phyloP scores from a whole-genome alignment of 1,139 yeast species.

The Yamadazyma jaroonii region DNA sequence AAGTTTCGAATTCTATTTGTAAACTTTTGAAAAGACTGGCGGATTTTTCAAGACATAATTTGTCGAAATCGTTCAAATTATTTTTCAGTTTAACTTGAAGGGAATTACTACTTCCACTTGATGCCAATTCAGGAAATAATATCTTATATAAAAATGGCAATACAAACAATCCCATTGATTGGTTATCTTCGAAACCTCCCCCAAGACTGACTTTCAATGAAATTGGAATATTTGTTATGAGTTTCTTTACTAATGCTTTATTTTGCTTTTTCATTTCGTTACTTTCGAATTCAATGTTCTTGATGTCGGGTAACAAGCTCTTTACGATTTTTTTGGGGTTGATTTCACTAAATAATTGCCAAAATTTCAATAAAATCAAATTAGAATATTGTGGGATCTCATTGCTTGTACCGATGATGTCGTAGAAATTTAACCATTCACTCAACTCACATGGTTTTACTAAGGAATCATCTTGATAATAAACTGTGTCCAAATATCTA shows the following conservation, averaged over 20 bases:
- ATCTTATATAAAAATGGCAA: constrained; percentile 49
- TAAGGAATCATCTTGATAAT: constrained; percentile 65
- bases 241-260: constrained; percentile 21
- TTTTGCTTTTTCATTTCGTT: constrained; percentile 31
- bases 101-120: constrained; percentile 15
- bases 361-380: constrained; percentile 60
- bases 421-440: constrained; percentile 79
- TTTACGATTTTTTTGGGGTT: constrained; percentile 28
- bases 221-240: constrained; percentile 29
- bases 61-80: constrained; percentile 23
- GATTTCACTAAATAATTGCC: constrained; percentile 64
- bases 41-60: constrained; percentile 24
- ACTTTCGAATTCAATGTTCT: constrained; percentile 44
- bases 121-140: constrained; percentile 39
- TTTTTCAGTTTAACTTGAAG: constrained; percentile 21
- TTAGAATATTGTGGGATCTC: constrained; percentile 57
- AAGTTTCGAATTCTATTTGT: constrained; percentile 30
- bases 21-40: constrained; percentile 27
- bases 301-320: constrained; percentile 34
- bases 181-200: constrained; percentile 25
- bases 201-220: constrained; percentile 27
- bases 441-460: constrained; percentile 60
- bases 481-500: constrained; percentile 47
- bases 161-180: constrained; percentile 24
- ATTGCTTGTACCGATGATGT: constrained; percentile 36